phyloP scores from a whole-genome alignment of 306 rosid species.

The Cyclanthera cordifolia region DNA sequence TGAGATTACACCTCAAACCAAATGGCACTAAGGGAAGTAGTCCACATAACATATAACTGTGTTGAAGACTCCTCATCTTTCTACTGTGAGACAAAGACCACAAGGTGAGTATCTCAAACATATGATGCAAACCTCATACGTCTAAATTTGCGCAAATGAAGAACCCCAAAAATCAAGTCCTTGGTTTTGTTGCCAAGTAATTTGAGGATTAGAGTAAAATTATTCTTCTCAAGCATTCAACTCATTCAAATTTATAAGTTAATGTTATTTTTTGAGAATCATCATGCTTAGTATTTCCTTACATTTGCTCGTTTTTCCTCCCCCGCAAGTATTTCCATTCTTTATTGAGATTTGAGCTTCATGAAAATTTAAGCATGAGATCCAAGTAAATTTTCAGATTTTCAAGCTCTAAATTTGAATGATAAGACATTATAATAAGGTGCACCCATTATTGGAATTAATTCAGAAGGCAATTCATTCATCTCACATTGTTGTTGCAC shows the following conservation, averaged over 20 bases:
- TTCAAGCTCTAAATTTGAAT: background rate
- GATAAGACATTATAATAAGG: background rate
- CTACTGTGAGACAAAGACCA: too few relatives aligned
- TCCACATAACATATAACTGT: too few relatives aligned
- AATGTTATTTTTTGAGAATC: background rate
- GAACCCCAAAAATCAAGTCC: background rate
- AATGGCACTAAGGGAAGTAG: too few relatives aligned
- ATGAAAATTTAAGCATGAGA: too few relatives aligned
- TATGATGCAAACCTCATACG: background rate
- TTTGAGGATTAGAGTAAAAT: conserved; percentile 1
- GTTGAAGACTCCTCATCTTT: too few relatives aligned
- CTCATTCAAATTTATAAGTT: background rate
- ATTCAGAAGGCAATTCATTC: background rate
- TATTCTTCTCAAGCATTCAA: background rate
- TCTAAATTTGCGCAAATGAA: background rate
- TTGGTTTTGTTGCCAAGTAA: background rate
- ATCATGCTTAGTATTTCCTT: background rate
- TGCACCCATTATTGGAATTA: background rate
- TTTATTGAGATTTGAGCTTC: background rate
- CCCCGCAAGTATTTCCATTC: background rate
- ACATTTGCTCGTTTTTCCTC: background rate
- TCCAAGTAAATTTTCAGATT: background rate
- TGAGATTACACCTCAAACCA: too few relatives aligned
- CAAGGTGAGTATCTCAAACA: too few relatives aligned
- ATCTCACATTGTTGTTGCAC: background rate